Conservation (phyloP, 164 flowering plant genomes). For the Chimonanthus salicifolius region DNA sequence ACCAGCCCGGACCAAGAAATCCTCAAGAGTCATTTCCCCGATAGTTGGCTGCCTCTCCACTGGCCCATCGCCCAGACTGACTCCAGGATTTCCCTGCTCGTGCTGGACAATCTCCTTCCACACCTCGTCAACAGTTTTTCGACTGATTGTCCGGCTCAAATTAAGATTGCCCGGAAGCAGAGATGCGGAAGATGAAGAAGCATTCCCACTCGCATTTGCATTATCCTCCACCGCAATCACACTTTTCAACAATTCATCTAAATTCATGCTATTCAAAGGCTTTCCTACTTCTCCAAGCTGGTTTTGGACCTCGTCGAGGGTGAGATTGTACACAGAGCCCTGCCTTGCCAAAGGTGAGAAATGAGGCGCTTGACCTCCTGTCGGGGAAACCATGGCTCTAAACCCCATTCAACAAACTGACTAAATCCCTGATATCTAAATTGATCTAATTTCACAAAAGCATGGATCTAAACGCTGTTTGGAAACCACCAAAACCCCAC, state of each 20-base stretch:
- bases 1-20: slow-evolving; percentile 31
- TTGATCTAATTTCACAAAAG: too few relatives aligned
- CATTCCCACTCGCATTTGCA: not conserved
- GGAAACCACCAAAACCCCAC: too few relatives aligned
- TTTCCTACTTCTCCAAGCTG: slow-evolving; percentile 23
- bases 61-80: not conserved
- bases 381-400: slow-evolving; percentile 22
- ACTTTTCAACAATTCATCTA: slow-evolving; percentile 30
- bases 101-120: slow-evolving; percentile 29
- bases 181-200: slow-evolving; percentile 16
- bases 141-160: slow-evolving; percentile 15
- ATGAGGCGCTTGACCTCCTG: slow-evolving; percentile 16
- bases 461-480: too few relatives aligned
- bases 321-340: slow-evolving; percentile 19
- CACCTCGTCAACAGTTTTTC: slow-evolving; percentile 28
- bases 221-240: slow-evolving; percentile 13
- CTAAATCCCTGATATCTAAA: too few relatives aligned
- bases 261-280: slow-evolving; percentile 23
- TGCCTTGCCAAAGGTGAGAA: slow-evolving; percentile 17
- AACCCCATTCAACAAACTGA: slow-evolving; percentile 16
- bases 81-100: slow-evolving; percentile 3
- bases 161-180: slow-evolving; percentile 17
- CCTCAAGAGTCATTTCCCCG: slow-evolving; percentile 27
- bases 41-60: slow-evolving; percentile 12
- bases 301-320: slow-evolving; percentile 28